Percentiles rank a stretch among this genome's conserved stretches.
Conservation (phyloP, 2,329 filamentous ascomycete genomes). For the Onygenales sp. region DNA sequence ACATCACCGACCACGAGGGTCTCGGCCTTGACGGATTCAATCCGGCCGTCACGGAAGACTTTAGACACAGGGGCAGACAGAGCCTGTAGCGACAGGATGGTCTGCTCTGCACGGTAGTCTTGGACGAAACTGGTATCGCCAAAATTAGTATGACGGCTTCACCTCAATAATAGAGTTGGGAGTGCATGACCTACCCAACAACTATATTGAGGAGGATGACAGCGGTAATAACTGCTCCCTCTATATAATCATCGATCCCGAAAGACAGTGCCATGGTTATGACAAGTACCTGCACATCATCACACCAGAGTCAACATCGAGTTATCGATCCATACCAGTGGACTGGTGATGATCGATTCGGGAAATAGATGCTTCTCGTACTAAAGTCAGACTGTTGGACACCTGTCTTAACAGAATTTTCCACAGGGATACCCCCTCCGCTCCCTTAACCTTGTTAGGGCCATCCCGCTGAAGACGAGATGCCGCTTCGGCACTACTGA, state of each 20-base stretch:
- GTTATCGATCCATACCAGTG: conserved; percentile 8
- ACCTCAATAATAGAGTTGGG: not conserved
- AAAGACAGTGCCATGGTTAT: conserved; percentile 60
- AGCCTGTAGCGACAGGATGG: conserved; percentile 43
- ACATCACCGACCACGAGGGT: conserved; percentile 52
- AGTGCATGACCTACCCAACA: conserved; percentile 33
- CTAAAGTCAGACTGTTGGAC: conserved; percentile 66
- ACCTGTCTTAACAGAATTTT: conserved; percentile 68
- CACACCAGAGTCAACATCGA: conserved; percentile 6
- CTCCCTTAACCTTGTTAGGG: conserved; percentile 61
- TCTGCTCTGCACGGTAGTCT: conserved; percentile 45
- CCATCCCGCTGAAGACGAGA: conserved; percentile 58
- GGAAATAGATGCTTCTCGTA: conserved; percentile 21
- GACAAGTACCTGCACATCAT: conserved; percentile 52
- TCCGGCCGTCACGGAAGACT: conserved; percentile 42
- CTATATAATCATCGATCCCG: conserved; percentile 47
- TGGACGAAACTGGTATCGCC: conserved; percentile 38
- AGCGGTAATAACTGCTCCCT: conserved; percentile 50
- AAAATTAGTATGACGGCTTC: not conserved
- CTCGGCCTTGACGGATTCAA: conserved; percentile 43
- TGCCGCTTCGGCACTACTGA: conserved; percentile 53
- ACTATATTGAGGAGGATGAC: conserved; percentile 50
- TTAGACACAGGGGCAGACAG: conserved; percentile 42
- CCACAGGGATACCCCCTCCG: conserved; percentile 63
- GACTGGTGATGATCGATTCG: conserved; percentile 10